Base-by-base conservation (phyloP, 345 rosid species). In the Alliaria petiolata region DNA sequence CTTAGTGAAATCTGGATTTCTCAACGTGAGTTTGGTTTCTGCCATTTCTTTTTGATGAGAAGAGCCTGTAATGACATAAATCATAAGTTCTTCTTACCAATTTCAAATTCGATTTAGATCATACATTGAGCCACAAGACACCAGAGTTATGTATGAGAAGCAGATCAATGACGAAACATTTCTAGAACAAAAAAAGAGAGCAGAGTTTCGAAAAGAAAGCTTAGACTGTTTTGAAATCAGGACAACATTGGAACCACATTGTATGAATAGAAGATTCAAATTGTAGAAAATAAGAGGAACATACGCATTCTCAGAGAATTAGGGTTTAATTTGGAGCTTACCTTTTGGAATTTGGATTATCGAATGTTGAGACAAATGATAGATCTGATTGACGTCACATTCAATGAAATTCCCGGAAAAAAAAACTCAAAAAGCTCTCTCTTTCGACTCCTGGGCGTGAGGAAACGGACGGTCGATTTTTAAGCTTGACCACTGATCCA, bases 1-100 rank as follows among this genome's bases (percentile, higher is more conserved):
- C 86, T 89, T 86, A 65, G 89, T 89, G 83, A 93, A 89, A 52
- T 83, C 76, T 65, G 93, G 89, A 62, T 89, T 88, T 81, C 86
- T 90, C 91, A 88, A 82, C 60, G 78, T 88, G 4, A 87, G 28
- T 70, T 87, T 91, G 28, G 89, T 77, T 12, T 89, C 97, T 0
- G 93, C 93, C 99, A 95, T 95, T 76, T 31, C 78, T 40, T 26
- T 28, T 28, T 28, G 5, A 47, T 43, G 36, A 22, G 2, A 68
- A 45, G 49, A 67, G 51, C 54, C 85, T 79, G 66, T 12, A 38
- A 49, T 58, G 35, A 64, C 10, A 35, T 58, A 26, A 20, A 63
- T 9, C 39, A 74, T 30, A 2, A 26, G 1, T 6, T 57, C 9
- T 6, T 57, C 9, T 38, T 12, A 25, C 16, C 12, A 28, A 13